Evolutionary conservation across 2,329 filamentous ascomycete genomes (phyloP).

Genomic region (Pseudodiploospora longispora): DNA sequence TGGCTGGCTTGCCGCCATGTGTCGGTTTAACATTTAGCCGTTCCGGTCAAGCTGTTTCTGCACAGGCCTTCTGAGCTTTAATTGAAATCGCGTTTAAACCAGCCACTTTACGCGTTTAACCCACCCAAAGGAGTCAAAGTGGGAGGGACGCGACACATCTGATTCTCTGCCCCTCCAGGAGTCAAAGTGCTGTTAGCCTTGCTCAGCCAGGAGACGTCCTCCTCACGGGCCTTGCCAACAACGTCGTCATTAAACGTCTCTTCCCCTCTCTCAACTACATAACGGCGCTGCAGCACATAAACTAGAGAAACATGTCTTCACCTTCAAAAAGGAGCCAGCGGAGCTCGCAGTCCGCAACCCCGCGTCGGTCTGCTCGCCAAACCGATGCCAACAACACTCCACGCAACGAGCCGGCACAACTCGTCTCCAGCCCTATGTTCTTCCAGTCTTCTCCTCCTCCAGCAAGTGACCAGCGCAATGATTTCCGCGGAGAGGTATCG

Average conservation of each 20-base stretch:
- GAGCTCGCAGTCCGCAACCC: conserved; percentile 43
- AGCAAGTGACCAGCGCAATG: conserved; percentile 16
- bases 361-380: conserved; percentile 34
- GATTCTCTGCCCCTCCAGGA: conserved; percentile 16
- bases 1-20: conserved; percentile 2
- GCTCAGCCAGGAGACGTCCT: no score
- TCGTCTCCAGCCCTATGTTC: conserved; percentile 74
- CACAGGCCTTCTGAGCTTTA: conserved; percentile 16
- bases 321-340: conserved; percentile 39
- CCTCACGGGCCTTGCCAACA: no score
- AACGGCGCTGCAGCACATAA: no score
- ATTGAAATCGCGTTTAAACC: conserved; percentile 8
- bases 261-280: no score
- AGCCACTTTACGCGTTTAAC: conserved; percentile 34
- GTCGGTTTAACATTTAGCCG: conserved; percentile 25
- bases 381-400: conserved; percentile 33
- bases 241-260: neutral
- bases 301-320: conserved; percentile 29
- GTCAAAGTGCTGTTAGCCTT: conserved; percentile 11
- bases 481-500: conserved; percentile 32
- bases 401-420: conserved; percentile 38
- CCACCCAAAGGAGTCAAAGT: neutral
- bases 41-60: conserved; percentile 12
- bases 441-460: conserved; percentile 48
- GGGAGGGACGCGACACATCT: conserved; percentile 15